Evolutionary conservation across 345 rosid species (phyloP).

Genomic region (Salix dunnii): DNA sequence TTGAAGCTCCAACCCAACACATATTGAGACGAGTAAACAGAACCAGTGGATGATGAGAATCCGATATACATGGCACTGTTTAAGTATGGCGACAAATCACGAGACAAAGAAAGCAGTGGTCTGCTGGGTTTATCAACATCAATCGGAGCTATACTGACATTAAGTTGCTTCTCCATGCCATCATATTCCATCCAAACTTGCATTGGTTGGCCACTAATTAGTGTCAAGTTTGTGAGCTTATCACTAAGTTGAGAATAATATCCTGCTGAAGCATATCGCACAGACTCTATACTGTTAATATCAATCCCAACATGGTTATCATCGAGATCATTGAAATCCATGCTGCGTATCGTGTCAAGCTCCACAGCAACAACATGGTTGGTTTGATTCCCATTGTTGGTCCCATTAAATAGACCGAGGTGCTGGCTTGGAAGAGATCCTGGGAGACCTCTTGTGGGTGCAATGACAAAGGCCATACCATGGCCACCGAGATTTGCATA

Average conservation of each 20-base stretch:
- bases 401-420: slow-evolving; percentile 47
- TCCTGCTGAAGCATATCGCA: slow-evolving; percentile 30
- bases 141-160: slow-evolving; percentile 48
- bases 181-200: slow-evolving; percentile 59
- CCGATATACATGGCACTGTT: slow-evolving; percentile 50
- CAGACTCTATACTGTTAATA: slow-evolving; percentile 42
- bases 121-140: slow-evolving; percentile 30
- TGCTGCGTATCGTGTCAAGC: slow-evolving; percentile 42
- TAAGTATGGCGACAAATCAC: slow-evolving; percentile 45
- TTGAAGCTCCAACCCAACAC: slow-evolving; percentile 10
- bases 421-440: slow-evolving; percentile 31
- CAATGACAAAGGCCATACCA: slow-evolving; percentile 50
- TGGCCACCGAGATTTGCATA: slow-evolving; percentile 28
- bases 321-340: slow-evolving; percentile 39
- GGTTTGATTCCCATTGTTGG: slow-evolving; percentile 32
- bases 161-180: slow-evolving; percentile 22
- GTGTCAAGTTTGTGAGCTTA: slow-evolving; percentile 9
- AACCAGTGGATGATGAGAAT: slow-evolving; percentile 62
- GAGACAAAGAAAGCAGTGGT: slow-evolving; percentile 41
- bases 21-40: slow-evolving; percentile 38
- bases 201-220: slow-evolving; percentile 32
- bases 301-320: slow-evolving; percentile 64
- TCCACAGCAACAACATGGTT: slow-evolving; percentile 57
- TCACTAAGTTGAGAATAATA: slow-evolving; percentile 31
- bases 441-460: slow-evolving; percentile 45